Conservation (phyloP, 1,284 basidiomycete species). For the Cutaneotrichosporon sp. region DNA sequence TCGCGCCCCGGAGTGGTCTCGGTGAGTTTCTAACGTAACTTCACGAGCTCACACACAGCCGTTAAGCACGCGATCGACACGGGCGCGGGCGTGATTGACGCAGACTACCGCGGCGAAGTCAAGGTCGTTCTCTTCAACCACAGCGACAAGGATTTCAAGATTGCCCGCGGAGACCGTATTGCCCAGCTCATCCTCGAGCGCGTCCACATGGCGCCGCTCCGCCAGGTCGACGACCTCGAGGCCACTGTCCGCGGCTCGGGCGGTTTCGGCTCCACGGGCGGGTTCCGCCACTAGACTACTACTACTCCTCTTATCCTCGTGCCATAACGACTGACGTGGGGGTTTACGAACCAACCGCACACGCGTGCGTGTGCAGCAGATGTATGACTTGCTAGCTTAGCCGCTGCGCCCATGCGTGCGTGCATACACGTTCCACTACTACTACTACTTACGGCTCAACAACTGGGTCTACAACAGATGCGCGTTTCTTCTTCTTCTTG, state of each 20-base stretch:
- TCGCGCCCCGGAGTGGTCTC: slow-evolving; percentile 88
- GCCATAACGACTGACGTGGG: too few species aligned
- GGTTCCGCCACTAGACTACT: slow-evolving; percentile 19
- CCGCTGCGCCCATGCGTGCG: not conserved
- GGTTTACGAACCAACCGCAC: too few species aligned
- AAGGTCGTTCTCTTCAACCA: slow-evolving; percentile 95
- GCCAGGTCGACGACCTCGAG: slow-evolving; percentile 77
- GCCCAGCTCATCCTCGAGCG: slow-evolving; percentile 91
- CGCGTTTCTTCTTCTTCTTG: not conserved
- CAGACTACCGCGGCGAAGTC: slow-evolving; percentile 87
- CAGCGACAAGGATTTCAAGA: slow-evolving; percentile 84
- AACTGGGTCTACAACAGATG: too few species aligned
- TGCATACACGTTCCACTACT: not conserved
- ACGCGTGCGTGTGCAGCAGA: not conserved
- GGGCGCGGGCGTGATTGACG: slow-evolving; percentile 93
- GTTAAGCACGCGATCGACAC: slow-evolving; percentile 96
- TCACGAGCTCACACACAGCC: slow-evolving; percentile 52
- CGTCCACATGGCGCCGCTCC: slow-evolving; percentile 76
- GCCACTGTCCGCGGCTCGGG: slow-evolving; percentile 77
- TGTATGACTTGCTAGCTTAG: not conserved
- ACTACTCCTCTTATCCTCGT: too few species aligned
- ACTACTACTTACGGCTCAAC: too few species aligned
- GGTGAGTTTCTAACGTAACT: too few species aligned
- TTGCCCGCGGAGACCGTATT: slow-evolving; percentile 83
- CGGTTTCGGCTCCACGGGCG: slow-evolving; percentile 93